Base-by-base conservation (phyloP, 768 basidiomycete species). In the Cyclocybe aegerita region DNA sequence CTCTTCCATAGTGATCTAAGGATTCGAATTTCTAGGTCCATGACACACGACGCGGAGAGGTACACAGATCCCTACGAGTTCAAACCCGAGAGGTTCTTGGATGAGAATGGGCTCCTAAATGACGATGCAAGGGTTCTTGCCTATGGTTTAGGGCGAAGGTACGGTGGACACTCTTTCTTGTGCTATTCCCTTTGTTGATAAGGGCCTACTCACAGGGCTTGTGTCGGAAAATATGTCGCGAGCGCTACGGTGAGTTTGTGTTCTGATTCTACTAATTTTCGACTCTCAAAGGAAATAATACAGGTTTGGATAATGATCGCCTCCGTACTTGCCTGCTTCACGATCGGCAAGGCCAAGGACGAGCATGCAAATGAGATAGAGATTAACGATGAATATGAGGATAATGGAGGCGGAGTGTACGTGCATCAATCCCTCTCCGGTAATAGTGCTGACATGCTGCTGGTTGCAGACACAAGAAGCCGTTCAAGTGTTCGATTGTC, bases 11-110 rank as follows among this genome's bases (percentile, higher is more conserved):
- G 14, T 15, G 3, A 30, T 23, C 4, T 30, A 9, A 11, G 29
- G n/a, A 23, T 31, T 34, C 30, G n/a, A 31, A 14, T 34, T 14
- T 7, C 3, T 30, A 70, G 72, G 70, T 58, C 60, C 9, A 69
- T 73, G 58, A 58, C 61, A 9, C 64, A 65, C 41, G 60, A 71
- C 49, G 63, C 65, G 12, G 52, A 60, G 4, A 55, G 57, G 31
- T 71, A 70, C 41, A 56, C 67, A 7, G 57, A 73, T 4, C 68
- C 72, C 6, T 11, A 53, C 31, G 52, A 56, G 23, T 81, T 74
- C 57, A 67, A 64, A 7, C 80, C 80, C 4, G 75, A 70, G 32
- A 70, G 80, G 9, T 79, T 73, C 61, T 58, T 79, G n/a, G 39
- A 49, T 30, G 46, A 59, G 4, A 66, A 76, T 52, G 73, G 72